Base-by-base conservation (phyloP, 2,329 filamentous ascomycete genomes). In the Penicillium griseofulvum region DNA sequence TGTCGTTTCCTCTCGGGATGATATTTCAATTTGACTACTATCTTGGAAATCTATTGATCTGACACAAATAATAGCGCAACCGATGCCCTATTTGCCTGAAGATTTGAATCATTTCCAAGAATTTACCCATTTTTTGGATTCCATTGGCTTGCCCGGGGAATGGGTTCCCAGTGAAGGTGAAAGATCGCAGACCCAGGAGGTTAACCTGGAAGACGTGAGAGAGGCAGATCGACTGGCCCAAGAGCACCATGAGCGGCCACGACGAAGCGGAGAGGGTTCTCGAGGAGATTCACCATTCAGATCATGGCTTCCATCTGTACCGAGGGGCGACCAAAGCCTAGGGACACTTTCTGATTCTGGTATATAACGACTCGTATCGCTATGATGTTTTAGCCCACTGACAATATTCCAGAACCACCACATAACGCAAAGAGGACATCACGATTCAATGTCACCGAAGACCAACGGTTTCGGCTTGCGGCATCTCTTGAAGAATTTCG, bases 61-160 rank as follows among this genome's bases (percentile, higher is more conserved):
- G 29, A 62, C 53, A 55, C 5, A 43, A 31, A 11, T 11, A 31
- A 5, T 49, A 71, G 69, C 63, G 24, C 61, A 67, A 55, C 61
- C 65, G 26, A 41, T 71, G 37, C 56, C 68, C 16, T 72, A 71
- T 44, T 45, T 71, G 8, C 67, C 68, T 0, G 69, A 71, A 36
- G 69, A 71, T 37, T 48, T 70, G 16, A 71, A 71, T 24, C 69
- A 71, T 51, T 71, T 71, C 16, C 69, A 72, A 56, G 69, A 72
- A 49, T 71, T 71, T n/a, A 69, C 69, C 1, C 67, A 71, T 55
- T 72, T 72, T 44, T 52, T 72, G 33, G 69, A 71, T 54, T 72
- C 69, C 0, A 69, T 72, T 42, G 68, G 68, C n/a, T 52, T 72
- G 42, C 68, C 69, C 12, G 65, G 66, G 5, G 69, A 72, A 61